A percentile compares a stretch with the other conserved stretches of the same genome.
phyloP scores from a whole-genome alignment of 257 asterid genomes.

The Forsythia suspensa region DNA sequence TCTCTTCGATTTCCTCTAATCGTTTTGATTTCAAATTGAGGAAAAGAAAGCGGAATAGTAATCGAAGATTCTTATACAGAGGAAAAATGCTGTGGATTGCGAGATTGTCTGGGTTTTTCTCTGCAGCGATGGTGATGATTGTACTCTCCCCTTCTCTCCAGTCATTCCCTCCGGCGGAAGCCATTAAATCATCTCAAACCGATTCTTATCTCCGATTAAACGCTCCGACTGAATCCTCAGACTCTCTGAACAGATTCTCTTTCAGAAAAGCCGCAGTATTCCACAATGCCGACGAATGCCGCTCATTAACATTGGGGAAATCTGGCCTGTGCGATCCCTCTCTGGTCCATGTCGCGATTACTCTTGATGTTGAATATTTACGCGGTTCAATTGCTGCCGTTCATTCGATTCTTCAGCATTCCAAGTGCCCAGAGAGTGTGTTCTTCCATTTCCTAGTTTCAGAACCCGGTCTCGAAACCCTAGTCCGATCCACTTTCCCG shows the following conservation, averaged over 20 bases:
- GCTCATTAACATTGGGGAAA: not conserved
- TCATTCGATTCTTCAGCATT: slow-evolving; percentile 22
- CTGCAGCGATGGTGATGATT: slow-evolving; percentile 4
- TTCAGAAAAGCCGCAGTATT: slow-evolving; percentile 7
- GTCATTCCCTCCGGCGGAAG: slow-evolving; percentile 16
- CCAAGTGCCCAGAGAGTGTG: slow-evolving; percentile 18
- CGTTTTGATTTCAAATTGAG: slow-evolving; percentile 33
- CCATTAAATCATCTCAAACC: slow-evolving; percentile 4
- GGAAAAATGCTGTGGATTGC: slow-evolving; percentile 23
- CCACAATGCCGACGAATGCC: slow-evolving; percentile 23
- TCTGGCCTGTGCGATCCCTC: slow-evolving; percentile 12
- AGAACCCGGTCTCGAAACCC: slow-evolving; percentile 14
- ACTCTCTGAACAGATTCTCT: not conserved
- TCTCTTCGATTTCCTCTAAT: slow-evolving; percentile 30
- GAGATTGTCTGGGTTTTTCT: slow-evolving; percentile 16
- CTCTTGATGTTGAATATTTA: slow-evolving; percentile 19
- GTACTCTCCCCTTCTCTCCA: slow-evolving; percentile 6
- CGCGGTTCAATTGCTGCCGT: slow-evolving; percentile 28
- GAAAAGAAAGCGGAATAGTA: slow-evolving; percentile 24
- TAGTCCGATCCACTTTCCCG: slow-evolving; percentile 25
- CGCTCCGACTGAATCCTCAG: not conserved
- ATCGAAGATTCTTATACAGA: slow-evolving; percentile 2
- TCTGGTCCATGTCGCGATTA: slow-evolving; percentile 19
- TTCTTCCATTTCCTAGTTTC: slow-evolving; percentile 25
- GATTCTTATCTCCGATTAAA: not conserved